Percentiles rank a stretch among this genome's conserved stretches.
Conservation (phyloP, 225 moss, liverwort and hornwort genomes). For the Physcomitrellopsis africana region DNA sequence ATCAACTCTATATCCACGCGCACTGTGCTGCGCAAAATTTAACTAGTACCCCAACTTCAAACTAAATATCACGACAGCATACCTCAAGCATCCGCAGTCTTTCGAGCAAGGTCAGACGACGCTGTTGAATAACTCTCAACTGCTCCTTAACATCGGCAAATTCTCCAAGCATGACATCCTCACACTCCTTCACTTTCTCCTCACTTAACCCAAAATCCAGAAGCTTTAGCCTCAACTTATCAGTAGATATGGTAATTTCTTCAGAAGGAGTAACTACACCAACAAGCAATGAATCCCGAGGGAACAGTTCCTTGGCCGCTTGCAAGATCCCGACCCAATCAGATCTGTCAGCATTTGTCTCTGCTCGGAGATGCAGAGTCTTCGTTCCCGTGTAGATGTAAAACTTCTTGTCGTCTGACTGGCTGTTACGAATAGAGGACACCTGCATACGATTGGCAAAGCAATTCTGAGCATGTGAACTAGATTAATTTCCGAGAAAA, state of each 20-base stretch:
- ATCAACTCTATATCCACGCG: background rate
- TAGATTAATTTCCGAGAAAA: constrained; percentile 3
- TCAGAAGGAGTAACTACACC: constrained; percentile 65
- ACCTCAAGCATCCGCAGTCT: constrained; percentile 92
- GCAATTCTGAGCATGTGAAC: constrained; percentile 1
- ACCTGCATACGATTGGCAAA: constrained; percentile 53
- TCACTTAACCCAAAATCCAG: constrained; percentile 73
- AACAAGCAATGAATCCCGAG: constrained; percentile 71
- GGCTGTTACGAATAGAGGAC: constrained; percentile 84
- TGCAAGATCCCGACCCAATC: constrained; percentile 75
- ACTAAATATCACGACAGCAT: constrained; percentile 4
- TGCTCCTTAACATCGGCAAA: constrained; percentile 86
- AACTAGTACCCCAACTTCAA: background rate
- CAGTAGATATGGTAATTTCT: constrained; percentile 82
- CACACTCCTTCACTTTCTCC: constrained; percentile 81
- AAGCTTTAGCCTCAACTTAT: constrained; percentile 70
- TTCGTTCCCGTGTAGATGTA: constrained; percentile 98
- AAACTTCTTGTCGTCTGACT: constrained; percentile 96
- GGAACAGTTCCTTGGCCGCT: constrained; percentile 84
- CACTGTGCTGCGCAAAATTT: background rate
- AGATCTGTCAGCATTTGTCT: constrained; percentile 74
- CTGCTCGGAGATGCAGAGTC: constrained; percentile 92
- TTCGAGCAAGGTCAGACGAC: constrained; percentile 79
- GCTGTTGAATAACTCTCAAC: constrained; percentile 75
- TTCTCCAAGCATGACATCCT: constrained; percentile 77